Evolutionary conservation across 345 rosid genomes (phyloP), one percentile per base, ranked within the genome.

Genomic region (Camelina hispida): DNA sequence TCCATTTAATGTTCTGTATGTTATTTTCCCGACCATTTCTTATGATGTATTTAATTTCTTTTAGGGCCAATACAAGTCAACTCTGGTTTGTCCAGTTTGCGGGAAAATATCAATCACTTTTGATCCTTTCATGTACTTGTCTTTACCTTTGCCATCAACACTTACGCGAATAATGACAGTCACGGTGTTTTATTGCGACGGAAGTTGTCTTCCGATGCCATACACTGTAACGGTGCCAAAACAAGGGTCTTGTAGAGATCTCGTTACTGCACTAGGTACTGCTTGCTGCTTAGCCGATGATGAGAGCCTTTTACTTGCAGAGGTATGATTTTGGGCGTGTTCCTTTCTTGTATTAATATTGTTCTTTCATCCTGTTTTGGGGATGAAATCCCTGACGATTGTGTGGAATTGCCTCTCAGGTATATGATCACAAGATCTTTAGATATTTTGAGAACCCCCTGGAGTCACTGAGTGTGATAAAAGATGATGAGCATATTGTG

Each of bases 31-130:
- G 65, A 69, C 65, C 34, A 32, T 54, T 76, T 62, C 66, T 57
- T 55, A 42, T 40, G 72, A 11, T 48, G 42, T 65, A n/a, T 71
- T 38, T 9, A 17, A 30, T 71, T 40, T 56, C 14, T 50, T 72
- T 79, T 96, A 95, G 99, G 97, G 99, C 46, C 99, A 95, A 84
- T 95, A 95, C 69, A 95, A 95, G 81, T 95, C 99, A 9, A 95
- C 99, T 7, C 83, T 95, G 72, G 97, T 90, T 64, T 95, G 99
- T 80, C 98, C 98, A 72, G 81, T 61, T 68, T 95, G 99, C 69
- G 79, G 87, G 51, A 95, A 95, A 78, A 85, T 95, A 60, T 95
- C 99, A 34, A 86, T 95, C 75, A 95, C 99, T 47, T 95, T 89
- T 75, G 99, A 95, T 68, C 99, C 99, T 61, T 92, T 95, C 75